phyloP scores from a whole-genome alignment of 345 rosid species.

The Psidium guajava region DNA sequence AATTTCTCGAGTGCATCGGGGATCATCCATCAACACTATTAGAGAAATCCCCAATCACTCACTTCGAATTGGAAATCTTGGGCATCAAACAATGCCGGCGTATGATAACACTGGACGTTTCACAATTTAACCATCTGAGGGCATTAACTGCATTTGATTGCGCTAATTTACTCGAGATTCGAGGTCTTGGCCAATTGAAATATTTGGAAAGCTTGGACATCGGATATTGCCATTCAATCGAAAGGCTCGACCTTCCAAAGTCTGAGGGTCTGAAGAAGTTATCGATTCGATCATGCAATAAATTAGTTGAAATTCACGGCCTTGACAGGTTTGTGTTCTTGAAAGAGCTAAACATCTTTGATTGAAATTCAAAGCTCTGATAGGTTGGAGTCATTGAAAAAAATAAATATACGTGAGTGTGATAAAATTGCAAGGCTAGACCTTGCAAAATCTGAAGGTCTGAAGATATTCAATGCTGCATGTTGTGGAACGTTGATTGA shows the following conservation, averaged over 20 bases:
- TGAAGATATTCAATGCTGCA: too few species aligned
- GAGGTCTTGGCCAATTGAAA: neutral
- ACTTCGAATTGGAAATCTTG: neutral
- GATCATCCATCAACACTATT: neutral
- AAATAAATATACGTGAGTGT: too few species aligned
- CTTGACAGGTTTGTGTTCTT: too few species aligned
- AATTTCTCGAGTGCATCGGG: neutral
- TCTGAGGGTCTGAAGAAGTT: neutral
- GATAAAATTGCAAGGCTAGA: too few species aligned
- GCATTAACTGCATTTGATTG: neutral
- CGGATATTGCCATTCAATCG: accelerated
- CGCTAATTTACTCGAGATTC: neutral
- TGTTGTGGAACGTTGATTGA: too few species aligned
- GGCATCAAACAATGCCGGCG: too few species aligned
- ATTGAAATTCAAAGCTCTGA: too few species aligned
- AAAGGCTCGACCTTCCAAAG: neutral
- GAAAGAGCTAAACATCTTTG: too few species aligned
- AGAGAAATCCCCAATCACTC: neutral
- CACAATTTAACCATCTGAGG: neutral
- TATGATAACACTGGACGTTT: neutral
- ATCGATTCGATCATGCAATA: accelerated
- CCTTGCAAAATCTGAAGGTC: too few species aligned
- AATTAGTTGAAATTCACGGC: neutral
- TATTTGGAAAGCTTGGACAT: neutral
- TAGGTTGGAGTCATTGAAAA: too few species aligned